phyloP scores from a whole-genome alignment of 1,139 yeast species.

The Yamadazyma dendronema region DNA sequence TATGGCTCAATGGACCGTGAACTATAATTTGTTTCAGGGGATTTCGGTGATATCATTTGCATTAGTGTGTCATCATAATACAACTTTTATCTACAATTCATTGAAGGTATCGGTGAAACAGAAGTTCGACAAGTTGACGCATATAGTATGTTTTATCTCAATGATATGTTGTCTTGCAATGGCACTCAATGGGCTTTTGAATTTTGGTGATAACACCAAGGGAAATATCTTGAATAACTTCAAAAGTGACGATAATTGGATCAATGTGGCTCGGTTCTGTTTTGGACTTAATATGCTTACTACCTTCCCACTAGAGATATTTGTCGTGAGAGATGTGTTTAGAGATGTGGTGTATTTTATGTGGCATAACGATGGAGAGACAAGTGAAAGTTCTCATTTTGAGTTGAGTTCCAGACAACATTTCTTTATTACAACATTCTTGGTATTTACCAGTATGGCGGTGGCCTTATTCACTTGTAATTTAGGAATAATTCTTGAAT shows the following conservation, averaged over 20 bases:
- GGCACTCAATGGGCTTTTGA: slow-evolving; percentile 77
- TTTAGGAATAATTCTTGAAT: slow-evolving; percentile 81
- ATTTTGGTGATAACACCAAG: slow-evolving; percentile 74
- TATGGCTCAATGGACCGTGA: slow-evolving; percentile 51
- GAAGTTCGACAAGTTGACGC: slow-evolving; percentile 75
- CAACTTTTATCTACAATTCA: slow-evolving; percentile 84
- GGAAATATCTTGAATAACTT: slow-evolving; percentile 89
- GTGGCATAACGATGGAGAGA: slow-evolving; percentile 21
- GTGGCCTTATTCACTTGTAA: slow-evolving; percentile 82
- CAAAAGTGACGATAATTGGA: slow-evolving; percentile 66
- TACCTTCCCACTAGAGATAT: slow-evolving; percentile 86
- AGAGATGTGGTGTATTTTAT: slow-evolving; percentile 52
- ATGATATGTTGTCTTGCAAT: slow-evolving; percentile 75
- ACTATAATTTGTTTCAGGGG: slow-evolving; percentile 76
- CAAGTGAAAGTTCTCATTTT: slow-evolving; percentile 32
- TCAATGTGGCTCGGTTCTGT: slow-evolving; percentile 84
- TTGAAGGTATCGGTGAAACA: slow-evolving; percentile 71
- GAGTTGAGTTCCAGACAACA: slow-evolving; percentile 53
- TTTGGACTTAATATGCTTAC: slow-evolving; percentile 95
- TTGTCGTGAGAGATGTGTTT: slow-evolving; percentile 84
- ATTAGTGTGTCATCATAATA: slow-evolving; percentile 91
- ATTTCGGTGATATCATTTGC: slow-evolving; percentile 90
- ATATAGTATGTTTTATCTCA: slow-evolving; percentile 78
- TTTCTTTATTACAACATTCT: slow-evolving; percentile 59
- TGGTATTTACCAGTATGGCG: slow-evolving; percentile 70